Base-by-base conservation (phyloP, 2,329 filamentous ascomycete species). In the Trichoderma semiorbis region DNA sequence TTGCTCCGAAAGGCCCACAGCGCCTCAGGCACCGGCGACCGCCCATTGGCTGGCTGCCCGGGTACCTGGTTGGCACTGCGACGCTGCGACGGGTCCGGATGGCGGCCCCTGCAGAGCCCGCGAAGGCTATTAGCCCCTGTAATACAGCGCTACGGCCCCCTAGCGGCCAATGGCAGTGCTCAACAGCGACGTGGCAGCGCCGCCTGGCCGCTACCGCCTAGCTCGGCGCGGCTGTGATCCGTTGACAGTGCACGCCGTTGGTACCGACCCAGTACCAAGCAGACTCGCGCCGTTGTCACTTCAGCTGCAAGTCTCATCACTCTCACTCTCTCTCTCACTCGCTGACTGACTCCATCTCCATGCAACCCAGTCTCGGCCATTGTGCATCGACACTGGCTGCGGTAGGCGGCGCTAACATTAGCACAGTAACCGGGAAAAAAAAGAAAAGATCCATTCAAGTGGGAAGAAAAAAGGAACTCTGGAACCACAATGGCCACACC, bases 31-130 rank as follows among this genome's bases (percentile, higher is more conserved):
- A 79, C 77, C 67, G 34, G 30, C 30, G n/a, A 67, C 11, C 63
- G 21, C 62, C 73, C 26, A 80, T 80, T 80, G 79, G 79, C 57
- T 69, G 66, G 39, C 10, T 11, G n/a, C 30, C 61, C 73, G 72
- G 73, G 77, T 78, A 75, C 78, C 78, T 78, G 78, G 75, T 73
- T 74, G 69, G 74, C 61, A 39, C 69, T 76, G 77, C 71, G 66
- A 65, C 65, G 66, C 71, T 61, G 66, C 43, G 60, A 65, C 39
- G 66, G 70, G 63, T 28, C 58, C 70, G 55, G 63, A 63, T 55
- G 50, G 70, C 70, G 64, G 63, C 70, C 69, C 69, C 63, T 71
- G 68, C 63, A 71, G 69, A 58, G 69, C 36, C 70, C 64, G 57
- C 53, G 32, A 69, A 61, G 63, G 57, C 70, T 72, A 43, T 64